These are phyloP conservation scores for Phytopythium montanum DNA, from an alignment of 352 stramenopile genomes.

Conservation along the genomic window DNA sequence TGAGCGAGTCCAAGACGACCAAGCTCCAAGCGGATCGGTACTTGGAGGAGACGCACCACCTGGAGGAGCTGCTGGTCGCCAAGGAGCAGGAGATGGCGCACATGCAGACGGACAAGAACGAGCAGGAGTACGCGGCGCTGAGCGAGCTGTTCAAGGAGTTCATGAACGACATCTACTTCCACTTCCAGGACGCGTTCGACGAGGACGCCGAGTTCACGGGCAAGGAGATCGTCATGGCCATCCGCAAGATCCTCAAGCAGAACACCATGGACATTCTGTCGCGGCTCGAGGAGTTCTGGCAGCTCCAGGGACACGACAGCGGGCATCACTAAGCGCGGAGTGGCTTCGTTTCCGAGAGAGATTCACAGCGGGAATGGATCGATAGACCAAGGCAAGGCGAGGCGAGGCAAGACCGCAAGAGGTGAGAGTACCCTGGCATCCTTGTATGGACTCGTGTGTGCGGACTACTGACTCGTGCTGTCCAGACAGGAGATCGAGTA, in stretches of 20 bases:
- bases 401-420: background rate
- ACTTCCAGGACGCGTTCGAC: slow-evolving; percentile 82
- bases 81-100: slow-evolving; percentile 50
- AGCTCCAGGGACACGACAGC: slow-evolving; percentile 34
- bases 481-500: background rate
- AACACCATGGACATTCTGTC: slow-evolving; percentile 76
- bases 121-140: slow-evolving; percentile 53
- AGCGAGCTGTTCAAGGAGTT: slow-evolving; percentile 79
- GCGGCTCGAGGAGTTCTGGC: slow-evolving; percentile 72
- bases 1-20: slow-evolving; percentile 27
- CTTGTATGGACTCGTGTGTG: background rate
- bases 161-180: slow-evolving; percentile 89
- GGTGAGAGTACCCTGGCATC: background rate
- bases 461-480: background rate
- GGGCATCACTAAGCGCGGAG: background rate
- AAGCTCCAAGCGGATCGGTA: slow-evolving; percentile 47
- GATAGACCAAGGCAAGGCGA: background rate
- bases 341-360: background rate
- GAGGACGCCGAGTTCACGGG: slow-evolving; percentile 81
- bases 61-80: slow-evolving; percentile 42
- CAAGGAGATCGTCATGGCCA: slow-evolving; percentile 79
- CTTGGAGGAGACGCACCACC: slow-evolving; percentile 33
- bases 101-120: slow-evolving; percentile 37
- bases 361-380: slow-evolving; percentile 6
- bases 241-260: slow-evolving; percentile 83